phyloP scores from a whole-genome alignment of 1,284 basidiomycete species.

The Phlebopus sp. region DNA sequence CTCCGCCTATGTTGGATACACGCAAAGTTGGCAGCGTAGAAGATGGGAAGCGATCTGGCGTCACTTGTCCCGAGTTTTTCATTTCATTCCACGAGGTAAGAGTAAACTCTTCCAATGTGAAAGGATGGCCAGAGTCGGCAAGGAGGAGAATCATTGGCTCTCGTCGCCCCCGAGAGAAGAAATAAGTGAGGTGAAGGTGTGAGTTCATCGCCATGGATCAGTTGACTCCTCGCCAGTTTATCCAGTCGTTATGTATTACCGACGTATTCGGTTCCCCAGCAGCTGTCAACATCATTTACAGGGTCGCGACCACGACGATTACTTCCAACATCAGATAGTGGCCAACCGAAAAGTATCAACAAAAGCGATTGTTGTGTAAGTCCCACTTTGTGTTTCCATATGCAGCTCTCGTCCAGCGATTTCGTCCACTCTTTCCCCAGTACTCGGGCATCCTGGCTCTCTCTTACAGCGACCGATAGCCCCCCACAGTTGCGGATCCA shows the following conservation, averaged over 20 bases:
- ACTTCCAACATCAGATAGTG: too few relatives aligned
- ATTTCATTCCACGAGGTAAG: slow-evolving; percentile 1
- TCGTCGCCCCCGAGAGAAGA: slow-evolving; percentile 3
- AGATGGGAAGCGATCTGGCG: slow-evolving; percentile 4
- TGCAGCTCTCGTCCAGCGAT: slow-evolving; percentile 13
- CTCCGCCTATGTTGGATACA: background rate
- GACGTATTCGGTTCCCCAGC: too few relatives aligned
- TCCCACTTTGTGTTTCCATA: slow-evolving; percentile 27
- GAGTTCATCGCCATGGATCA: background rate
- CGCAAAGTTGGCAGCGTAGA: slow-evolving; percentile 5
- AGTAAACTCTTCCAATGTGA: slow-evolving; percentile 5
- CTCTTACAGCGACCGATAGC: slow-evolving; percentile 20
- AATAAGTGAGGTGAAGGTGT: slow-evolving; percentile 7
- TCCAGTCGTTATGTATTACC: too few relatives aligned
- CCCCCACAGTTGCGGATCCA: slow-evolving; percentile 22
- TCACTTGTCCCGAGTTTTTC: slow-evolving; percentile 6
- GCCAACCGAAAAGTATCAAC: too few relatives aligned
- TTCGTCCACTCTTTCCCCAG: slow-evolving; percentile 17
- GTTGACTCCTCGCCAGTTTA: too few relatives aligned
- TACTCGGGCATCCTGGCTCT: slow-evolving; percentile 18
- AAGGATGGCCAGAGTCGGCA: slow-evolving; percentile 3
- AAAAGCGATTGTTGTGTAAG: too few relatives aligned
- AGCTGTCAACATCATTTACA: too few relatives aligned
- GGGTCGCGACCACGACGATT: too few relatives aligned
- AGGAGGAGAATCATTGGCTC: slow-evolving; percentile 8